Evolutionary conservation across 1,284 basidiomycete species (phyloP).

Genomic region (Trametes versicolor): DNA sequence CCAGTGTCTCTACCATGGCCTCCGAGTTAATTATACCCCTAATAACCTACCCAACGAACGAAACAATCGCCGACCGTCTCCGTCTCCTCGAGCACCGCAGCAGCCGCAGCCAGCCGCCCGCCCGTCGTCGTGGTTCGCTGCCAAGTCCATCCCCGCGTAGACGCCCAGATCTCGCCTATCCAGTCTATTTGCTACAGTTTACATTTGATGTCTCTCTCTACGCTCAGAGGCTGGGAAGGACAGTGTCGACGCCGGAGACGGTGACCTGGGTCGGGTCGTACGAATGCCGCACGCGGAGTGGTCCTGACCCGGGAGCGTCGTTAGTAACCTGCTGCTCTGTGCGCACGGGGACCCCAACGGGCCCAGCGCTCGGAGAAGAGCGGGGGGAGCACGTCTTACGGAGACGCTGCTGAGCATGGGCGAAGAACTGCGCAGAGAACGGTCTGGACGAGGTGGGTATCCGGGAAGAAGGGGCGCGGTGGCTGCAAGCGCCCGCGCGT

Average conservation of each 20-base stretch:
- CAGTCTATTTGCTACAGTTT: not conserved
- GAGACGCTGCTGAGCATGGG: slow-evolving; percentile 21
- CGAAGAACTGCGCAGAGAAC: slow-evolving; percentile 2
- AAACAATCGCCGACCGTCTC: too few species aligned
- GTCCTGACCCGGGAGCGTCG: slow-evolving; percentile 47
- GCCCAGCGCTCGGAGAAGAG: slow-evolving; percentile 8
- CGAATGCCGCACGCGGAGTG: slow-evolving; percentile 70
- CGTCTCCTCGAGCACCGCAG: too few species aligned
- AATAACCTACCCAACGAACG: too few species aligned
- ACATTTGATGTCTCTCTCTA: not conserved
- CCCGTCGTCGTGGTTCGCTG: too few species aligned
- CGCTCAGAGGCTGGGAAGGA: slow-evolving; percentile 51
- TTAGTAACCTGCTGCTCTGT: slow-evolving; percentile 32
- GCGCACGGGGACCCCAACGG: not conserved
- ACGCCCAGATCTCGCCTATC: too few species aligned
- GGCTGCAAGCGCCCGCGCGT: not conserved
- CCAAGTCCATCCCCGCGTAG: too few species aligned
- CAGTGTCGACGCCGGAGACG: slow-evolving; percentile 72
- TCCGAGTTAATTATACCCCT: too few species aligned
- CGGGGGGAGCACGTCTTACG: slow-evolving; percentile 7
- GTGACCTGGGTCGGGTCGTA: slow-evolving; percentile 60
- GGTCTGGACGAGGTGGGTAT: slow-evolving; percentile 15
- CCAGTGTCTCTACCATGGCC: too few species aligned
- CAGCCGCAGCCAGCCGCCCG: too few species aligned
- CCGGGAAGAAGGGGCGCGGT: slow-evolving; percentile 6